phyloP scores from a whole-genome alignment of 495 filamentous ascomycete species.

The Xylaria flabelliformis region DNA sequence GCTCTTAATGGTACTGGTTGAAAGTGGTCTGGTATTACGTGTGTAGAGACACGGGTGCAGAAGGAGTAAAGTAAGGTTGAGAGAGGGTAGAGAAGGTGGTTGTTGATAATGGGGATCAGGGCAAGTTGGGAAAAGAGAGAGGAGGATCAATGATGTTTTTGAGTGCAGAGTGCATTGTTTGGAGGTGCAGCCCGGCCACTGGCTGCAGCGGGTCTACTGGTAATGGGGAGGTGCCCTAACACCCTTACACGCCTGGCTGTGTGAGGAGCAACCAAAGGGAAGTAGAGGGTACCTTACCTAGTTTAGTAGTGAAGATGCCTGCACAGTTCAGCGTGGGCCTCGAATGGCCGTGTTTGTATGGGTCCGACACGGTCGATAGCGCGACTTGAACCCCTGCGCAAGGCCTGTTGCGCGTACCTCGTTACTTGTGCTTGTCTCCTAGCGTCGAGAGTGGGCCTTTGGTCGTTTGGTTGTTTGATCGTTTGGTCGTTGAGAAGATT shows the following conservation, averaged over 20 bases:
- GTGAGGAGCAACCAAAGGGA: conserved; percentile 6
- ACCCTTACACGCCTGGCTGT: neutral
- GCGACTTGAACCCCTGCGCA: conserved; percentile 23
- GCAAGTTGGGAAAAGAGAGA: conserved; percentile 26
- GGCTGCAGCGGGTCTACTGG: conserved; percentile 20
- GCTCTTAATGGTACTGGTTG: conserved; percentile 3
- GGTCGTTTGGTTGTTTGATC: neutral
- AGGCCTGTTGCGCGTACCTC: conserved; percentile 19
- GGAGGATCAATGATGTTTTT: conserved; percentile 41
- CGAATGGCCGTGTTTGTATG: conserved; percentile 17
- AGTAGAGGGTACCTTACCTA: conserved; percentile 29
- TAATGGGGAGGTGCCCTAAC: conserved; percentile 1
- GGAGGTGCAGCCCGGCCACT: conserved; percentile 30
- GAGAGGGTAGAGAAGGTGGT: conserved; percentile 28
- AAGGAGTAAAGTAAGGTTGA: conserved; percentile 36
- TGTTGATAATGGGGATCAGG: conserved; percentile 26
- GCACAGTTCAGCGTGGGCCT: conserved; percentile 17
- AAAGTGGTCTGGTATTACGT: conserved; percentile 17
- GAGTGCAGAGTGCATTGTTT: conserved; percentile 38
- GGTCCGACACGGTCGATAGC: conserved; percentile 27
- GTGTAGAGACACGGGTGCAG: conserved; percentile 30
- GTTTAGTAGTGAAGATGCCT: neutral
- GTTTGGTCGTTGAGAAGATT: neutral
- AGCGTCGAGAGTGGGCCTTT: neutral
- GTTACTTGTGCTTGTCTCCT: conserved; percentile 16